A percentile compares a stretch with the other conserved stretches of the same genome.
phyloP scores from a whole-genome alignment of 2,329 filamentous ascomycete genomes.

The Teratosphaeria zuluensis region DNA sequence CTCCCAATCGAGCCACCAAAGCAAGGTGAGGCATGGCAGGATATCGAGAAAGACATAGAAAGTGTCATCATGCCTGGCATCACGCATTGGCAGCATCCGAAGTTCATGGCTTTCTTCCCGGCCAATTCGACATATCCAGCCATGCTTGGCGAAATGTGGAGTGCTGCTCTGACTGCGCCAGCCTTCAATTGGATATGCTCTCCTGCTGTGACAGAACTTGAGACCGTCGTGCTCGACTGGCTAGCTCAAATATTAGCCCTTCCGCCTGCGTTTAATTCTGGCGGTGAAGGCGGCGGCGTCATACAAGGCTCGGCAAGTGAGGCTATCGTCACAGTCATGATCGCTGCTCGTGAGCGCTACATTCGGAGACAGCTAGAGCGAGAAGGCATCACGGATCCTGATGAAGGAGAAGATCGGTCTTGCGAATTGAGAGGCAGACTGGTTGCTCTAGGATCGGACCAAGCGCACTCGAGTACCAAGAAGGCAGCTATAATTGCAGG shows the following conservation, averaged over 20 bases:
- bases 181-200: conserved; percentile 98
- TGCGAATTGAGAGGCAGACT: conserved; percentile 59
- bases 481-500: conserved; percentile 83
- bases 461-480: conserved; percentile 73
- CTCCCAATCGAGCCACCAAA: conserved; percentile 59
- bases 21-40: conserved; percentile 61
- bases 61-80: conserved; percentile 81
- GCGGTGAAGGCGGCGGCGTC: conserved; percentile 74
- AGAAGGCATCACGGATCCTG: conserved; percentile 32
- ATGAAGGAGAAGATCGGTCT: conserved; percentile 59
- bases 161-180: conserved; percentile 74
- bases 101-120: conserved; percentile 95
- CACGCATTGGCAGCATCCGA: conserved; percentile 89
- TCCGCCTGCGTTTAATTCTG: conserved; percentile 63
- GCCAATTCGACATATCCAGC: conserved; percentile 71
- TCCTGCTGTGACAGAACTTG: conserved; percentile 83
- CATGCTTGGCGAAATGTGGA: conserved; percentile 89
- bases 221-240: conserved; percentile 91
- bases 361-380: conserved; percentile 50
- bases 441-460: conserved; percentile 70
- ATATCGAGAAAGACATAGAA: conserved; percentile 76
- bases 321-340: conserved; percentile 75
- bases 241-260: conserved; percentile 65
- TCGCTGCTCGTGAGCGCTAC: conserved; percentile 75
- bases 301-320: conserved; percentile 89